Evolutionary conservation across 805 yeast genomes (phyloP).

Genomic region (Tanozyma kutaoensis): DNA sequence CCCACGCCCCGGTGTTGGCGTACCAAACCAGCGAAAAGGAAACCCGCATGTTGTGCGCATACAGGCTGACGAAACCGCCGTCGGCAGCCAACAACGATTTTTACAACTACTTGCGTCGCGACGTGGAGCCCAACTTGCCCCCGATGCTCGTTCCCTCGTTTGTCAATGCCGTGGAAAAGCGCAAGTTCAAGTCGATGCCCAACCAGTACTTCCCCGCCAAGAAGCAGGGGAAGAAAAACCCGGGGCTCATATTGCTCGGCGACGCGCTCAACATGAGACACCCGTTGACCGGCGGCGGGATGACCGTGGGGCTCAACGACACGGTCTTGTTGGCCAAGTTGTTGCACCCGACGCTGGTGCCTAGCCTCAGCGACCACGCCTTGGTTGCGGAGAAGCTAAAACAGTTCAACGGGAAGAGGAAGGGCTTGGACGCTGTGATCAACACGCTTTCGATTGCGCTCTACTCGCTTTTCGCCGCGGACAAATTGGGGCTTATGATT

Average conservation of each 20-base stretch:
- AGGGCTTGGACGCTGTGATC: conserved; percentile 67
- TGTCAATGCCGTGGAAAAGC: conserved; percentile 37
- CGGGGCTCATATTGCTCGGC: conserved; percentile 76
- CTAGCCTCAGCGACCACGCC: conserved; percentile 44
- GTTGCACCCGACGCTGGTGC: conserved; percentile 39
- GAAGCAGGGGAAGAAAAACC: conserved; percentile 39
- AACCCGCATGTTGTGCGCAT: conserved; percentile 84
- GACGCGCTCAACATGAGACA: conserved; percentile 97
- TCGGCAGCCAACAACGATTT: conserved; percentile 42
- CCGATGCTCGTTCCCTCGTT: conserved; percentile 52
- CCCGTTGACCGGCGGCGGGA: conserved; percentile 97
- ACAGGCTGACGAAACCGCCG: conserved; percentile 63
- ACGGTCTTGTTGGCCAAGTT: conserved; percentile 55
- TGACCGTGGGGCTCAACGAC: conserved; percentile 94
- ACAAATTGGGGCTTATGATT: conserved; percentile 44
- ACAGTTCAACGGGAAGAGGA: conserved; percentile 68
- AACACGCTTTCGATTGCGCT: conserved; percentile 87
- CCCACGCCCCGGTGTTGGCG: conserved; percentile 76
- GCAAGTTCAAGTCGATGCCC: conserved; percentile 77
- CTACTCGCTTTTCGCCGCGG: conserved; percentile 84
- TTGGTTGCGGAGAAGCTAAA: conserved; percentile 41
- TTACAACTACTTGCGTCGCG: conserved; percentile 40
- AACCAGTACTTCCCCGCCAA: conserved; percentile 81
- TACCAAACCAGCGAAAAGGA: conserved; percentile 78
- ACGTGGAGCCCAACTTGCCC: conserved; percentile 64